These are phyloP conservation scores for Misopates orontium DNA, from an alignment of 257 asterid species.

Conservation along the genomic window DNA sequence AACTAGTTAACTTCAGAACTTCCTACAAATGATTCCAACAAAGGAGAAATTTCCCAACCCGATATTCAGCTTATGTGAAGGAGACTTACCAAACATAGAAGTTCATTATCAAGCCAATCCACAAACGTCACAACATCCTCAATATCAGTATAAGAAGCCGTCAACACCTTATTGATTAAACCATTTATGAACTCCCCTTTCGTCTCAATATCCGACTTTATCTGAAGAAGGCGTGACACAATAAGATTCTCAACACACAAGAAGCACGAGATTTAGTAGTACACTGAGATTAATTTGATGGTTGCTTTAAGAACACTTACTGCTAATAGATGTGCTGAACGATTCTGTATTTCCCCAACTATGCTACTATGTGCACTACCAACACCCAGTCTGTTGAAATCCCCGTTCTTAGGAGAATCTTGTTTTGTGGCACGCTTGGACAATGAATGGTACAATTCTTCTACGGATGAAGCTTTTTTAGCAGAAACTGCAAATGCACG, in stretches of 20 bases:
- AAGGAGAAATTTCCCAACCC: not conserved
- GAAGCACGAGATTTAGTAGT: not conserved
- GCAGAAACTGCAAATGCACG: not conserved
- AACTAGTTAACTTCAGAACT: not conserved
- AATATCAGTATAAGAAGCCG: constrained; percentile 16
- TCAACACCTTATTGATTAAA: constrained; percentile 7
- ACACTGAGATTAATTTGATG: no score
- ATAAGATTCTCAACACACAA: not conserved
- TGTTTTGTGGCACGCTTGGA: constrained; percentile 11
- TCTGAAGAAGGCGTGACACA: not conserved
- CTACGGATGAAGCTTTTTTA: constrained; percentile 16
- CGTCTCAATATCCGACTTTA: constrained; percentile 21
- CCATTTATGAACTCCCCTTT: constrained; percentile 20
- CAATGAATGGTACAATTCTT: constrained; percentile 17
- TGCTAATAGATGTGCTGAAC: constrained; percentile 17
- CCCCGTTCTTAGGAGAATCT: not conserved
- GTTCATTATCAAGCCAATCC: constrained; percentile 19
- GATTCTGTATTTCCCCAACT: constrained; percentile 21
- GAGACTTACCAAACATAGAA: constrained; percentile 12
- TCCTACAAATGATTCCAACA: not conserved
- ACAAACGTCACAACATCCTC: constrained; percentile 15
- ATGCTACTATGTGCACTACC: constrained; percentile 13
- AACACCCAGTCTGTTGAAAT: not conserved
- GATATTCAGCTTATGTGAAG: not conserved
- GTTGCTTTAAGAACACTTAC: not conserved